Evolutionary conservation across 129 eudicot genomes (phyloP).

Genomic region (Flaveria brownii): DNA sequence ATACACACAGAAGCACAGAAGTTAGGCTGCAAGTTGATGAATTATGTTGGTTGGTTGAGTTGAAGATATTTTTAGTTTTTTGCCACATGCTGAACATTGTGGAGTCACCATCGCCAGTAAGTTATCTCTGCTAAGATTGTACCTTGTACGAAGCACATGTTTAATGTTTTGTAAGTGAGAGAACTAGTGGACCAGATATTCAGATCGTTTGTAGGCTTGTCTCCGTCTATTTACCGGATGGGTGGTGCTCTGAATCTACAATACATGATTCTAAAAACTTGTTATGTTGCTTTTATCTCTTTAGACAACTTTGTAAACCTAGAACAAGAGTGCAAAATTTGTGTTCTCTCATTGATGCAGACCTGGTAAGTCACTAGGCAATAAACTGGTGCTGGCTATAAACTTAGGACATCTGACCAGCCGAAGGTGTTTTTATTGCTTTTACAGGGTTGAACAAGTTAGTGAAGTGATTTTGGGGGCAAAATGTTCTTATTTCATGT

Average conservation of each 20-base stretch:
- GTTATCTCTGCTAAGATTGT: neutral
- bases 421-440: neutral
- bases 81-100: constrained; percentile 21
- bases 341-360: neutral
- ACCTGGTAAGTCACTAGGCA: constrained; percentile 8
- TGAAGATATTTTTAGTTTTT: constrained; percentile 19
- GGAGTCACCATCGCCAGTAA: neutral
- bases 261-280: neutral
- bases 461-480: neutral
- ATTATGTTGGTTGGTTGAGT: constrained; percentile 9
- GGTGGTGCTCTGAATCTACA: constrained; percentile 5
- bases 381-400: constrained; percentile 6
- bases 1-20: neutral
- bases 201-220: neutral
- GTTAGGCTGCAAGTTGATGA: constrained; percentile 15
- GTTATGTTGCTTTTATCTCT: neutral
- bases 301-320: neutral
- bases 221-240: neutral
- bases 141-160: constrained; percentile 12
- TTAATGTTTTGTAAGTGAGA: neutral
- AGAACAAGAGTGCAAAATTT: neutral
- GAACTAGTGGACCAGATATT: constrained; percentile 11
- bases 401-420: constrained; percentile 7
- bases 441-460: neutral
- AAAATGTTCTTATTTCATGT: neutral